phyloP scores from a whole-genome alignment of 2,329 filamentous ascomycete genomes.

The Stagonosporopsis chrysanthemi region DNA sequence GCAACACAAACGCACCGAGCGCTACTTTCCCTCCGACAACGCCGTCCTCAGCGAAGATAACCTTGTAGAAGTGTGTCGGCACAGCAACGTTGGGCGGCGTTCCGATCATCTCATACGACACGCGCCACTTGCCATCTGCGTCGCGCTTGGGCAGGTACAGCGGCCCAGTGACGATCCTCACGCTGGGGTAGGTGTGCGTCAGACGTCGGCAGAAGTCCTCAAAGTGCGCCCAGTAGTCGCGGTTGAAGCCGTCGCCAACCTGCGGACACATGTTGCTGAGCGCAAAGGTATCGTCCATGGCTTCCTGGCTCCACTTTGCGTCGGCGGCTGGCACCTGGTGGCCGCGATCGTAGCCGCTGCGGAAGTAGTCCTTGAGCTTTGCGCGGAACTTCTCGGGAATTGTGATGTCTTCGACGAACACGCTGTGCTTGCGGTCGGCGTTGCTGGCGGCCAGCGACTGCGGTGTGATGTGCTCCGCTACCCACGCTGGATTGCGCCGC shows the following conservation, averaged over 20 bases:
- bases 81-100: conserved; percentile 92
- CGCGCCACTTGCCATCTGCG: conserved; percentile 92
- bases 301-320: conserved; percentile 90
- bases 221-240: conserved; percentile 99
- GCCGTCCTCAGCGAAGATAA: conserved; percentile 93
- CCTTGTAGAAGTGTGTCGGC: conserved; percentile 99
- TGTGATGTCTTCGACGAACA: conserved; percentile 79
- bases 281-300: conserved; percentile 95
- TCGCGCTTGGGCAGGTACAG: conserved; percentile 90
- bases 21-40: conserved; percentile 71
- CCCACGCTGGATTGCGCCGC: conserved; percentile 92
- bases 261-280: conserved; percentile 98
- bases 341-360: conserved; percentile 92
- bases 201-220: conserved; percentile 94
- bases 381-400: conserved; percentile 90
- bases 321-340: conserved; percentile 98
- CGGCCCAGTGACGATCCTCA: conserved; percentile 91
- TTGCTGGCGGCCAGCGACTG: conserved; percentile 76
- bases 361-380: conserved; percentile 90
- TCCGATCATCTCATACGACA: conserved; percentile 94
- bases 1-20: conserved; percentile 91
- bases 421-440: conserved; percentile 83
- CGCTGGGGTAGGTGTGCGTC: conserved; percentile 80
- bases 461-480: conserved; percentile 90
- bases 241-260: conserved; percentile 97